These are phyloP conservation scores for Phytophthora rubi DNA, from an alignment of 352 stramenopile species.

Conservation along the genomic window DNA sequence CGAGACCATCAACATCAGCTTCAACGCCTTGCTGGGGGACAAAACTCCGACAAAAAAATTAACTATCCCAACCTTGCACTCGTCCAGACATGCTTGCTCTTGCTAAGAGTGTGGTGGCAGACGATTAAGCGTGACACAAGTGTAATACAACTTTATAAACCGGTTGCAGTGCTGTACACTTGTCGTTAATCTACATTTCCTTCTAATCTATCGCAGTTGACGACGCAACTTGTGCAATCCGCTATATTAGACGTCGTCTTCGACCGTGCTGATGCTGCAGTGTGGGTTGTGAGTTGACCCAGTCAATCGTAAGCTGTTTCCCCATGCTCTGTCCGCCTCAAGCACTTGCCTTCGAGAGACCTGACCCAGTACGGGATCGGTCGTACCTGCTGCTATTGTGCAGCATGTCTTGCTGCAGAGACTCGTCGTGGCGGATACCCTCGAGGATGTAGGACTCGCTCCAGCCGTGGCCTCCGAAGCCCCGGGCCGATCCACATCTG, in stretches of 20 bases:
- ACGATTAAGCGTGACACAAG: no score
- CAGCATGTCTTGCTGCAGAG: conserved; percentile 33
- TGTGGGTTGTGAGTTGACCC: conserved; percentile 27
- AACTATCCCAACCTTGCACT: no score
- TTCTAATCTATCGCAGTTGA: conserved; percentile 28
- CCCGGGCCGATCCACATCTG: conserved; percentile 17
- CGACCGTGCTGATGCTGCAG: conserved; percentile 25
- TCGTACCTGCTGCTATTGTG: conserved; percentile 24
- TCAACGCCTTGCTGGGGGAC: no score
- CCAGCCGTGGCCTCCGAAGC: conserved; percentile 33
- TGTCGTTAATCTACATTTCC: conserved; percentile 3
- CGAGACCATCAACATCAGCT: no score
- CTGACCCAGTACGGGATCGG: conserved; percentile 25
- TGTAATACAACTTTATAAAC: no score
- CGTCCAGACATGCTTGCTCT: no score
- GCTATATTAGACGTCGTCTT: conserved; percentile 31
- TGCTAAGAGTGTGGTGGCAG: no score
- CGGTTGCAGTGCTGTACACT: no score
- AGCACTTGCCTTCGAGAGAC: conserved; percentile 20
- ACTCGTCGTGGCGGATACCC: conserved; percentile 16
- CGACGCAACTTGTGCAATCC: conserved; percentile 33
- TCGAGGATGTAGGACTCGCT: conserved; percentile 10
- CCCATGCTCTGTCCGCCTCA: conserved; percentile 19
- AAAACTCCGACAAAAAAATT: no score
- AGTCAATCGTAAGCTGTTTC: conserved; percentile 32